phyloP scores from a whole-genome alignment of 805 yeast species.

The Nakazawaea ernobii region DNA sequence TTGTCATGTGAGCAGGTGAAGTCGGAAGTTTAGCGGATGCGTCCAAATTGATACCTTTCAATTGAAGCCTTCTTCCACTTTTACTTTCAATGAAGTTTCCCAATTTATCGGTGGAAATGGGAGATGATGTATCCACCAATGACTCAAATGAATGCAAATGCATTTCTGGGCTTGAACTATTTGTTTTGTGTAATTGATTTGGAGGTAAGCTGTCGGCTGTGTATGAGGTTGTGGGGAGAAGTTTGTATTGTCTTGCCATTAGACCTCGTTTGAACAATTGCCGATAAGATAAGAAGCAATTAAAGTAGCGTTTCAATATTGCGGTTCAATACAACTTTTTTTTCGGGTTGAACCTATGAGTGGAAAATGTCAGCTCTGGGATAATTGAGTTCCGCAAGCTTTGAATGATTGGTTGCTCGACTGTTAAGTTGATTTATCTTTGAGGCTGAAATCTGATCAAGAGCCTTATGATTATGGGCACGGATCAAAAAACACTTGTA shows the following conservation, averaged over 20 bases:
- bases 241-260: conserved; percentile 2
- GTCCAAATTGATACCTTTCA: conserved; percentile 81
- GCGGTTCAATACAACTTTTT: not conserved
- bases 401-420: too few species aligned
- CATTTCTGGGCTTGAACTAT: not conserved
- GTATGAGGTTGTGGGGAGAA: not conserved
- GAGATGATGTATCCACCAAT: conserved; percentile 3
- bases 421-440: too few species aligned
- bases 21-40: conserved; percentile 68
- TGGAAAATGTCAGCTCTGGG: not conserved
- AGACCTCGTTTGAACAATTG: not conserved
- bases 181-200: not conserved
- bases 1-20: conserved; percentile 40
- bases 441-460: not conserved
- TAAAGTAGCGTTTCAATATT: not conserved
- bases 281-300: conserved; percentile 4
- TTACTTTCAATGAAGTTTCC: conserved; percentile 53
- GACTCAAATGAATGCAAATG: not conserved
- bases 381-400: too few species aligned
- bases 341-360: too few species aligned
- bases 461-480: not conserved
- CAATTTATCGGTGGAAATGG: conserved; percentile 27
- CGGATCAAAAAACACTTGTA: not conserved
- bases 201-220: not conserved
- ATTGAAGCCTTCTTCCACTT: conserved; percentile 52